Conservation (phyloP, 441 rosid species). For the Erodium texanum region DNA sequence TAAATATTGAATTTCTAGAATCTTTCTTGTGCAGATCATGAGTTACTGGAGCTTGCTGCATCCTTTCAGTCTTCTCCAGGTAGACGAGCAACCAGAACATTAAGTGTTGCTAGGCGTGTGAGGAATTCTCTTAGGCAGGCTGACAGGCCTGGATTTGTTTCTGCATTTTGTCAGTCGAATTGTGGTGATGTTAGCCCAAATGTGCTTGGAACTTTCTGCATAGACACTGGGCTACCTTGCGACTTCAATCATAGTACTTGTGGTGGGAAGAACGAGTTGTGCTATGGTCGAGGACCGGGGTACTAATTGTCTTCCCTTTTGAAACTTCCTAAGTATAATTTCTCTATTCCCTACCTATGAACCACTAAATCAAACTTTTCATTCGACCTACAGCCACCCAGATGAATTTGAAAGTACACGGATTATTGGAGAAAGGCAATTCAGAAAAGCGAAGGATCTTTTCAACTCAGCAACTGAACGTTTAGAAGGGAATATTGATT, state of each 20-base stretch:
- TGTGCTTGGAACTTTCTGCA: constrained; percentile 86
- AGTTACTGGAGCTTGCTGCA: constrained; percentile 79
- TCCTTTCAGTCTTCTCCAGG: constrained; percentile 70
- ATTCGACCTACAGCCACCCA: constrained; percentile 48
- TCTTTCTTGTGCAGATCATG: constrained; percentile 42
- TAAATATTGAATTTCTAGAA: constrained; percentile 16
- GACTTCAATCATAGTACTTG: constrained; percentile 96
- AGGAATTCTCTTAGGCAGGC: constrained; percentile 66
- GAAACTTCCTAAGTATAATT: no score
- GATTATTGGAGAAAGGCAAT: constrained; percentile 83
- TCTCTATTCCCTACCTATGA: no score
- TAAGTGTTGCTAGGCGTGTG: constrained; percentile 67
- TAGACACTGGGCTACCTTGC: constrained; percentile 83
- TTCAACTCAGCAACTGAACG: constrained; percentile 67
- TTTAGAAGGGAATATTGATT: constrained; percentile 64
- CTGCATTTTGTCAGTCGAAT: constrained; percentile 90
- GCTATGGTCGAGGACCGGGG: constrained; percentile 99
- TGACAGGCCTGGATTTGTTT: constrained; percentile 71
- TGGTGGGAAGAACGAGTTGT: constrained; percentile 75
- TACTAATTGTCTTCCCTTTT: no score
- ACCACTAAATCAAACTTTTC: constrained; percentile 19
- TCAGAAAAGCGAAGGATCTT: constrained; percentile 66
- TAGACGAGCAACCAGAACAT: constrained; percentile 47
- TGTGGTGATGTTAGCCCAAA: constrained; percentile 98
- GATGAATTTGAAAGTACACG: constrained; percentile 95